These are phyloP conservation scores for Fusarium pseudonygamai DNA, from an alignment of 2,329 filamentous ascomycete species.

Conservation along the genomic window DNA sequence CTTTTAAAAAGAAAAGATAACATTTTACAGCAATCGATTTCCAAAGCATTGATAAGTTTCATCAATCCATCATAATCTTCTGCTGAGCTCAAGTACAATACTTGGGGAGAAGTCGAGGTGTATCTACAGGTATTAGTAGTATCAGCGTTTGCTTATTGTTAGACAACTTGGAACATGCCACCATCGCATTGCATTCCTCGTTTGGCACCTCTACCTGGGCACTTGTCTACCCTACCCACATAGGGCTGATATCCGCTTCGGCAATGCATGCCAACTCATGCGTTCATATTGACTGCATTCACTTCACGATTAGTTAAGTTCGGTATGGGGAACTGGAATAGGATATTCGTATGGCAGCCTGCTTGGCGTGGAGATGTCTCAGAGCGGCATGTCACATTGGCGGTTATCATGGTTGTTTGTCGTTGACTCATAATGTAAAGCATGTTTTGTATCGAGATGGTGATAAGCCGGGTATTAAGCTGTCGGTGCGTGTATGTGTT, in stretches of 20 bases:
- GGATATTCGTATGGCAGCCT: constrained; percentile 11
- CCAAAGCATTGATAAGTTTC: too few relatives aligned
- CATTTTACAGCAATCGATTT: too few relatives aligned
- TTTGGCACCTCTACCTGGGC: neutral
- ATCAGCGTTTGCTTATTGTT: neutral
- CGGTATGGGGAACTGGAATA: neutral
- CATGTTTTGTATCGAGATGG: neutral
- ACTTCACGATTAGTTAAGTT: neutral
- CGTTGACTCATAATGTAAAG: constrained; percentile 17
- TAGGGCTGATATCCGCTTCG: constrained; percentile 20
- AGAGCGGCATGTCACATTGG: constrained; percentile 7
- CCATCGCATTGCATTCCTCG: constrained; percentile 19
- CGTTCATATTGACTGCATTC: constrained; percentile 1
- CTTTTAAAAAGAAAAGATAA: neutral
- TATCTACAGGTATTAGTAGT: neutral
- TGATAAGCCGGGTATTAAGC: neutral
- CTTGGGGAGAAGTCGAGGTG: neutral
- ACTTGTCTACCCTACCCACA: neutral
- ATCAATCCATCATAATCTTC: neutral
- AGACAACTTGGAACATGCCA: neutral
- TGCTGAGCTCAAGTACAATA: neutral
- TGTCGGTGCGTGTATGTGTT: neutral
- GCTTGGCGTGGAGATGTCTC: constrained; percentile 23
- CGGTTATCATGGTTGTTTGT: neutral
- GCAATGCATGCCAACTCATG: constrained; percentile 18